phyloP scores from a whole-genome alignment of 805 yeast genomes.

The Schizosaccharomyces osmophilus region DNA sequence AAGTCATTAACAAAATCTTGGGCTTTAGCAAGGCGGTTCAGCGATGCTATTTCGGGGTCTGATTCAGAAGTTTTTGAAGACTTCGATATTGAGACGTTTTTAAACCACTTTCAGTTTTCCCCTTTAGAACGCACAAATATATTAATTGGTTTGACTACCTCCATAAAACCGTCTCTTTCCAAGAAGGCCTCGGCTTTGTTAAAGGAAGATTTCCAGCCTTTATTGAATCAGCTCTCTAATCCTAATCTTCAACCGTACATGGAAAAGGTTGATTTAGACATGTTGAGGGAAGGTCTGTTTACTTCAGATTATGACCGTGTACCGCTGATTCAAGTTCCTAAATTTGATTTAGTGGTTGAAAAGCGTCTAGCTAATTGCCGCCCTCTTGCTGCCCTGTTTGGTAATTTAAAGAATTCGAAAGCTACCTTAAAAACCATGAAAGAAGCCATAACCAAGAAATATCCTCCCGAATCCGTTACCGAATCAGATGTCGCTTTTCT shows the following conservation, averaged over 20 bases:
- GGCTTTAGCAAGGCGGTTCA: constrained; percentile 6
- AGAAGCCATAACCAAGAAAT: not conserved
- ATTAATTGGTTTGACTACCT: not conserved
- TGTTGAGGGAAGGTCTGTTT: constrained; percentile 2
- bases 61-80: constrained; percentile 13
- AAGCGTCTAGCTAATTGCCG: not conserved
- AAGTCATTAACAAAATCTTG: not conserved
- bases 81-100: constrained; percentile 15
- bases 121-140: not conserved
- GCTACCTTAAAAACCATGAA: not conserved
- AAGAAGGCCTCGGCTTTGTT: not conserved
- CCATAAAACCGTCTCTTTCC: not conserved
- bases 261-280: not conserved
- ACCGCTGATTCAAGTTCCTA: constrained; percentile 3
- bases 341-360: constrained; percentile 2
- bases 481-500: constrained; percentile 3
- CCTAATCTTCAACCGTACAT: not conserved
- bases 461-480: constrained; percentile 1
- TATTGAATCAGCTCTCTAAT: not conserved
- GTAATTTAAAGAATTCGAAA: not conserved
- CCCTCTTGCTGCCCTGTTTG: not conserved
- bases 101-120: constrained; percentile 10
- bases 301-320: constrained; percentile 5
- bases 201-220: not conserved
- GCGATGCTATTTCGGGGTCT: constrained; percentile 6